These are phyloP conservation scores for Coemansia sp. DNA, from an alignment of 192 early-diverging fungal genomes.

Conservation along the genomic window DNA sequence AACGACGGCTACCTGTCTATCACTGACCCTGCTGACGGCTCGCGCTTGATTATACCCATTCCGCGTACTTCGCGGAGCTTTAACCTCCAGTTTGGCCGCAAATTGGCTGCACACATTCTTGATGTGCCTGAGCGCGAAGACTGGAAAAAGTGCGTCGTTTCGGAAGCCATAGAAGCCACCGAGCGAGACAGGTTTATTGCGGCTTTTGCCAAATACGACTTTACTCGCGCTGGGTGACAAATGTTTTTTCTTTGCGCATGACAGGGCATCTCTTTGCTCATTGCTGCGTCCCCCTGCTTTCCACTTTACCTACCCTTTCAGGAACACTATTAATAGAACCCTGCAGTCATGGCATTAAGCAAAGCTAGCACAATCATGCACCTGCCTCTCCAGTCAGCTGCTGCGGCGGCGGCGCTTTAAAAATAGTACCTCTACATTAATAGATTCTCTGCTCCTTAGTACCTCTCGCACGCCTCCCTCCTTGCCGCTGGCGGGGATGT, in stretches of 20 bases:
- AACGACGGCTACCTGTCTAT: slow-evolving; percentile 38
- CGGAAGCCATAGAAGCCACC: slow-evolving; percentile 62
- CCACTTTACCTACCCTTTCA: background rate
- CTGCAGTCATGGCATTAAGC: background rate
- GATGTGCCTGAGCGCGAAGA: slow-evolving; percentile 66
- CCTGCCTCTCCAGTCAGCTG: background rate
- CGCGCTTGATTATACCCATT: slow-evolving; percentile 29
- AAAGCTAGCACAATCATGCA: slow-evolving; percentile 1
- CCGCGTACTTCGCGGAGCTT: slow-evolving; percentile 47
- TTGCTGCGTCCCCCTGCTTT: background rate
- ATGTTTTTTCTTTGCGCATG: slow-evolving; percentile 7
- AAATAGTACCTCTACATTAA: slow-evolving; percentile 1
- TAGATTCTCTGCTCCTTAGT: background rate
- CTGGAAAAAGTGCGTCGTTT: slow-evolving; percentile 76
- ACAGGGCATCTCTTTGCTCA: background rate
- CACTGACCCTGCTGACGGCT: slow-evolving; percentile 16
- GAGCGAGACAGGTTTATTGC: slow-evolving; percentile 48
- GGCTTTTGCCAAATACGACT: slow-evolving; percentile 42
- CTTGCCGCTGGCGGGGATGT: background rate
- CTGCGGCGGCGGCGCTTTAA: slow-evolving; percentile 6
- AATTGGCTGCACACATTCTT: slow-evolving; percentile 64
- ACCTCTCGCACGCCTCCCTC: slow-evolving; percentile 2
- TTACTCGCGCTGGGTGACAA: slow-evolving; percentile 26
- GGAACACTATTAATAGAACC: slow-evolving; percentile 3
- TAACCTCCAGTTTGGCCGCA: slow-evolving; percentile 78